Conservation (phyloP, 176 grass and related monocot genomes). For the maize (Zea mays) region DNA sequence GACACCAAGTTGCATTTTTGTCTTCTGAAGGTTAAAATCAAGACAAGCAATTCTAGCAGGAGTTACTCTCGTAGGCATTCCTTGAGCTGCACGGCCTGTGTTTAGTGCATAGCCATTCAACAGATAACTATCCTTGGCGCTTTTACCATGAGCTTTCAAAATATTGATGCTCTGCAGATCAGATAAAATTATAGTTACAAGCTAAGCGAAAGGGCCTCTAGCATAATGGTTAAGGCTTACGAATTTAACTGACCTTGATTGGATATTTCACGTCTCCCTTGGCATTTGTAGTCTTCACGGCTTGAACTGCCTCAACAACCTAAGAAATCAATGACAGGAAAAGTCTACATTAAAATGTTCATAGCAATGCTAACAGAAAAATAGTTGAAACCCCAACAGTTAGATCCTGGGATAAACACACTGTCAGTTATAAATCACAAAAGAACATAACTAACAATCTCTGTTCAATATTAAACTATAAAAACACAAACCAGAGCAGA, state of each 20-base stretch:
- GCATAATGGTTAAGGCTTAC: too few relatives aligned
- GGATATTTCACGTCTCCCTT: slow-evolving; percentile 91
- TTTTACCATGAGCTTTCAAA: slow-evolving; percentile 87
- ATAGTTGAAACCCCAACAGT: background rate
- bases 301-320: slow-evolving; percentile 93
- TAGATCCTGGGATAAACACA: too few relatives aligned
- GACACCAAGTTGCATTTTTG: slow-evolving; percentile 93
- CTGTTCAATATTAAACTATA: too few relatives aligned
- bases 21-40: slow-evolving; percentile 96
- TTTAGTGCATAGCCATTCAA: slow-evolving; percentile 90
- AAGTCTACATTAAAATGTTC: slow-evolving; percentile 3
- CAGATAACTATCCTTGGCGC: slow-evolving; percentile 78
- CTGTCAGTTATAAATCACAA: too few relatives aligned
- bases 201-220: background rate
- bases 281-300: slow-evolving; percentile 82
- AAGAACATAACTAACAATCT: too few relatives aligned
- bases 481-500: too few relatives aligned
- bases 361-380: background rate
- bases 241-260: slow-evolving; percentile 65
- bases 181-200: slow-evolving; percentile 15
- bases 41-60: slow-evolving; percentile 87
- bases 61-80: slow-evolving; percentile 78
- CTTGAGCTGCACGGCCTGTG: slow-evolving; percentile 83
- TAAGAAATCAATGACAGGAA: slow-evolving; percentile 35
- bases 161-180: slow-evolving; percentile 76